Evolutionary conservation across 495 filamentous ascomycete species (phyloP), one percentile per base, ranked within the genome.

Genomic region (Penicillium robsamsonii): DNA sequence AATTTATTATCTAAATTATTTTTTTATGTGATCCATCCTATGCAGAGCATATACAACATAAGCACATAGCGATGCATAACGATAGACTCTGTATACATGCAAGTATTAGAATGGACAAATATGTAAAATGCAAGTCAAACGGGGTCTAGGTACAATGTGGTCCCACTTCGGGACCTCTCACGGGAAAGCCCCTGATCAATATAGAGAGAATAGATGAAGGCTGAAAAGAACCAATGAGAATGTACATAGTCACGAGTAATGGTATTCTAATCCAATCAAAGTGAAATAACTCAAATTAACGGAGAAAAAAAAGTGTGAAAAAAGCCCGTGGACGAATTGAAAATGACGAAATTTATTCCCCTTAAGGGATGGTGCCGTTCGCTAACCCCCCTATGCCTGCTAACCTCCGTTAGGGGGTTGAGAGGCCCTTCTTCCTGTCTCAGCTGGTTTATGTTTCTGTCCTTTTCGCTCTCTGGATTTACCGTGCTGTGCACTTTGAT

Each of bases 401-500:
- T 42, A 53, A 57, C 58, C 48, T 57, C 58, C 53, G 46, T 55
- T 55, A 51, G 52, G 52, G 47, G 60, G 56, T 40, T 52, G 17
- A 46, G 18, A 13, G 49, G 43, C 44, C 46, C 47, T 61, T 49
- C 22, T 53, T 51, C 33, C 40, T 59, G 52, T 69, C 59, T 62
- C 55, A 58, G 48, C 53, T 48, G 22, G 22, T 55, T 43, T 40
- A 29, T 58, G 46, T 68, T 52, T 58, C 51, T 56, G 46, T 57
- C 29, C 44, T 31, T 56, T 37, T 42, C 15, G 11, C 22, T 54
- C 38, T 9, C 20, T 47, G 33, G 2, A 33, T 18, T 49, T 49
- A 41, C 45, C 46, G 62, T 65, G 62, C 62, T 66, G 62, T 59
- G 62, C 62, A 65, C 65, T 63, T 51, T 50, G 49, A 56, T 52